Conservation (phyloP, 768 basidiomycete genomes). For the Trametes gibbosa region DNA sequence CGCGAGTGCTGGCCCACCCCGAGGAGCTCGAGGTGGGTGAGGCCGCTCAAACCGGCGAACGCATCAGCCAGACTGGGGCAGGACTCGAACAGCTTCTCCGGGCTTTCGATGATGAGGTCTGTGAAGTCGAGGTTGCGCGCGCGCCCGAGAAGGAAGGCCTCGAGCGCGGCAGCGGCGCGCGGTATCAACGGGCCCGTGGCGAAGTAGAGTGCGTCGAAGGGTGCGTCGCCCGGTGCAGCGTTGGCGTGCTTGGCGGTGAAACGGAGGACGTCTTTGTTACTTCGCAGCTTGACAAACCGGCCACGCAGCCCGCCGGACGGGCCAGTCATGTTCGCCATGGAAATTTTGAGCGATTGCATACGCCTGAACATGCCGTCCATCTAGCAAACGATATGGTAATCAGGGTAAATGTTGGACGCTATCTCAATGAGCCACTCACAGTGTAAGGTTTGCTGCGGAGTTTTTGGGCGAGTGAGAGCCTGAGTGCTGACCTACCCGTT, state of each 20-base stretch:
- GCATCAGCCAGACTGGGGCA: not conserved
- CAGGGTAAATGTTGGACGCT: too few relatives aligned
- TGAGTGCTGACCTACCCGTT: not conserved
- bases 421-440: too few relatives aligned
- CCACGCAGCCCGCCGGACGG: not conserved
- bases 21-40: not conserved
- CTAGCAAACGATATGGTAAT: too few relatives aligned
- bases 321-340: too few relatives aligned
- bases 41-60: not conserved
- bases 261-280: not conserved
- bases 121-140: not conserved
- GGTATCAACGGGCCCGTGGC: not conserved
- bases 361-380: too few relatives aligned
- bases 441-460: too few relatives aligned
- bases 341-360: not conserved
- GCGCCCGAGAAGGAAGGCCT: not conserved
- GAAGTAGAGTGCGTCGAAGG: not conserved
- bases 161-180: not conserved
- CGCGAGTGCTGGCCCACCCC: not conserved
- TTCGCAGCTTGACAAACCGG: not conserved
- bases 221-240: not conserved
- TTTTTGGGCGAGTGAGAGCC: too few relatives aligned
- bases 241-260: not conserved
- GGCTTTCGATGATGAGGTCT: not conserved
- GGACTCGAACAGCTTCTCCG: not conserved